phyloP scores from a whole-genome alignment of 306 rosid species.

The Canavalia gladiata region DNA sequence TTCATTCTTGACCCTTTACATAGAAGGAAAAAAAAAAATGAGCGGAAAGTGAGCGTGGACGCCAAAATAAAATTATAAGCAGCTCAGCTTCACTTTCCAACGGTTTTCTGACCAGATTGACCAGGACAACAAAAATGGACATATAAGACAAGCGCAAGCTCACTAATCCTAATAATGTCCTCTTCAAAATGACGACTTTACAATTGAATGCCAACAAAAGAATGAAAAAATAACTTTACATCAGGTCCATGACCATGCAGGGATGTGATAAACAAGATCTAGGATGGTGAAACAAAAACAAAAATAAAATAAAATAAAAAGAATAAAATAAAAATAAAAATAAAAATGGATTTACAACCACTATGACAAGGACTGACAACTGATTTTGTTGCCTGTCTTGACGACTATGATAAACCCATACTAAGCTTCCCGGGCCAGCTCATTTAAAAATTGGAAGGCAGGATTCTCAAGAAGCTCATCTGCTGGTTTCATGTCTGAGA shows the following conservation, averaged over 20 bases:
- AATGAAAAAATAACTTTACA: constrained; percentile 81
- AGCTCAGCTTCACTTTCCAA: constrained; percentile 51
- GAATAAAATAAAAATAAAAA: constrained; percentile 47
- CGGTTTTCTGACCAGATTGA: constrained; percentile 49
- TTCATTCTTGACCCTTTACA: constrained; percentile 60
- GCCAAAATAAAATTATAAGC: constrained; percentile 49
- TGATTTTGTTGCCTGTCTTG: constrained; percentile 53
- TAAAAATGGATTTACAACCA: constrained; percentile 68
- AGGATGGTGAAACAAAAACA: neutral
- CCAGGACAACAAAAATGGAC: constrained; percentile 41
- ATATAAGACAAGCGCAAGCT: constrained; percentile 50
- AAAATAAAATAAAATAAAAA: neutral
- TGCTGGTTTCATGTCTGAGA: constrained; percentile 83
- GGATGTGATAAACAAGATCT: constrained; percentile 50
- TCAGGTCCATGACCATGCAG: constrained; percentile 55
- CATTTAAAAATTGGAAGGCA: constrained; percentile 91
- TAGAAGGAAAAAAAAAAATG: constrained; percentile 53
- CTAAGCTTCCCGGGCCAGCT: constrained; percentile 74
- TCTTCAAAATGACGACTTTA: constrained; percentile 56
- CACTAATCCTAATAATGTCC: constrained; percentile 55
- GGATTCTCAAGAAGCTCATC: constrained; percentile 86
- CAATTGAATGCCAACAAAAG: constrained; percentile 76
- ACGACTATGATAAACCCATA: constrained; percentile 46
- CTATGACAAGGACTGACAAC: constrained; percentile 57
- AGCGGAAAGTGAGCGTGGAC: constrained; percentile 59